Base-by-base conservation (phyloP, 345 rosid species). In the Sisymbrium altissimum region DNA sequence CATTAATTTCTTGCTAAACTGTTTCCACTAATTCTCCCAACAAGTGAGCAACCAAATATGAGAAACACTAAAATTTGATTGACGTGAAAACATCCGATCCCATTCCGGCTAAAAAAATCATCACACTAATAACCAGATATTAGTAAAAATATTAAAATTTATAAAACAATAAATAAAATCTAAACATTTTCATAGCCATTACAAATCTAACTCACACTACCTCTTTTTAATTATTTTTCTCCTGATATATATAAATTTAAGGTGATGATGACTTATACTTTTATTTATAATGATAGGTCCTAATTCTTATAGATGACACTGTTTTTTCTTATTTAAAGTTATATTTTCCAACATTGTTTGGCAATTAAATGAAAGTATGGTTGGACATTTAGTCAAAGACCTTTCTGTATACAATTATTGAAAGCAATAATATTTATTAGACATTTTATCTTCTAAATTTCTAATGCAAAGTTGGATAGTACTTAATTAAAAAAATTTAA, bases 311-410 rank as follows among this genome's bases (percentile, higher is more conserved):
- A 52, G 64, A 35, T 68, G 58, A 21, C 49, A 35, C 29, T 32
- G 7, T 67, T 68, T 57, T 73, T 11, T 46, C 66, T 46, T 9
- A 66, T 27, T 40, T 9, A 29, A 46, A 4, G 25, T 25, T 46
- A 13, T 9, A 66, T 38, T 36, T 66, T 74, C 61, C 67, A 58
- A 66, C 60, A 74, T 17, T 57, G 53, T 39, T 58, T 66, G 62
- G 73, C 73, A 74, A 74, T 58, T 58, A 59, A 33, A 68, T 49
- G 41, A 21, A 36, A 73, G 3, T 27, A 25, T 56, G 7, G 54
- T 49, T 67, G 68, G 68, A 66, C 78, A 67, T 29, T 74, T 48
- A 49, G 78, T 74, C 73, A 74, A 72, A 74, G 30, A 9, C 52
- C 57, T 59, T 60, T 52, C 12, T 33, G 63, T 55, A 52, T 59